Evolutionary conservation across 805 yeast species (phyloP).

Genomic region (Citeromyces matritensis): DNA sequence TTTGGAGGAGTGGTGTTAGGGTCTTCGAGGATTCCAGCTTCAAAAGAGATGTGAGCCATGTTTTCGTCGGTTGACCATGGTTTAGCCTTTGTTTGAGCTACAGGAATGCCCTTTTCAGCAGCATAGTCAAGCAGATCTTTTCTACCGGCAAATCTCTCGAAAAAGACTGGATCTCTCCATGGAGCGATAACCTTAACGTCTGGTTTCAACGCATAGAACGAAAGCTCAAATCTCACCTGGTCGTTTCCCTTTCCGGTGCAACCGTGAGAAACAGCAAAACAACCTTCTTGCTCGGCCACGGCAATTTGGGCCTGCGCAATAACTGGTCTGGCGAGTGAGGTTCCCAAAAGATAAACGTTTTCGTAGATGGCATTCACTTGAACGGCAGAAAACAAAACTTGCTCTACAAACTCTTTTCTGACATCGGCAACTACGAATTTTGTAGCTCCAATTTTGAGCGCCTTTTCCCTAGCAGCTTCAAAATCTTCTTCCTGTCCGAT

Average conservation of each 20-base stretch:
- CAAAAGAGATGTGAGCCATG: slow-evolving; percentile 97
- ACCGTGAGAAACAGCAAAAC: slow-evolving; percentile 98
- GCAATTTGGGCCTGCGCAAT: slow-evolving; percentile 96
- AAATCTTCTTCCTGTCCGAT: slow-evolving; percentile 99
- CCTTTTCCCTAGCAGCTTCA: slow-evolving; percentile 92
- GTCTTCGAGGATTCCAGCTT: slow-evolving; percentile 98
- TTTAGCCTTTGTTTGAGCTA: slow-evolving; percentile 93
- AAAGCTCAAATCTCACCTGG: slow-evolving; percentile 94
- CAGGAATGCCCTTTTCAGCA: slow-evolving; percentile 82
- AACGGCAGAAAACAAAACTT: slow-evolving; percentile 90
- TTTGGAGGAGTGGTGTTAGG: slow-evolving; percentile 98
- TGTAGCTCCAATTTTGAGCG: slow-evolving; percentile 92
- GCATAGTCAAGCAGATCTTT: slow-evolving; percentile 92
- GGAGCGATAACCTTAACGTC: slow-evolving; percentile 96
- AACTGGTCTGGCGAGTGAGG: slow-evolving; percentile 97
- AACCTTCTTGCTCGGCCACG: slow-evolving; percentile 94
- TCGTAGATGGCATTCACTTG: slow-evolving; percentile 97
- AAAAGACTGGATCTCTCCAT: slow-evolving; percentile 96
- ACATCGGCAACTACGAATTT: slow-evolving; percentile 91
- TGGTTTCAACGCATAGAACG: slow-evolving; percentile 96
- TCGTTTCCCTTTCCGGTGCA: slow-evolving; percentile 99
- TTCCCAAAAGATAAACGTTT: slow-evolving; percentile 91
- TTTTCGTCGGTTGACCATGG: slow-evolving; percentile 99
- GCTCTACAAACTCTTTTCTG: slow-evolving; percentile 87
- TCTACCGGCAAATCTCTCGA: slow-evolving; percentile 96